A percentile compares a stretch with the other conserved stretches of the same genome.
These are phyloP conservation scores for Boletellus ananas DNA, from an alignment of 768 basidiomycete genomes.

Conservation along the genomic window DNA sequence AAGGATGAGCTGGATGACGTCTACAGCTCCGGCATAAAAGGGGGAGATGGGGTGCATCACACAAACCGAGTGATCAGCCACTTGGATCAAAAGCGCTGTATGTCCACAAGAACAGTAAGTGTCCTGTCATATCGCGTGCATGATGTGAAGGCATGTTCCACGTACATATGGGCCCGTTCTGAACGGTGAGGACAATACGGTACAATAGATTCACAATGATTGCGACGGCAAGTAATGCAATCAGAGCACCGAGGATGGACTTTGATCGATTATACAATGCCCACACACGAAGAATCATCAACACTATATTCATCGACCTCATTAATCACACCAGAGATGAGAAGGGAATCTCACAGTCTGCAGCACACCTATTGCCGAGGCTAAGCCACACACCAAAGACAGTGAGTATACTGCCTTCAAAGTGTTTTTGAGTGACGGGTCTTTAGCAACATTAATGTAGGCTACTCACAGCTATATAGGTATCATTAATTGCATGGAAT, in stretches of 20 bases:
- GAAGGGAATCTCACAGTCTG: background rate
- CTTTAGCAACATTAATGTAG: background rate
- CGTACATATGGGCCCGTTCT: background rate
- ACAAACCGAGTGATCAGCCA: background rate
- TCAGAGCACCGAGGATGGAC: background rate
- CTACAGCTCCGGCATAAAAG: background rate
- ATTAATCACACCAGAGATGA: background rate
- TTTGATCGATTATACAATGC: background rate
- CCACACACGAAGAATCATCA: background rate
- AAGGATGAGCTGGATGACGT: background rate
- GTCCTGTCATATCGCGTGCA: too few relatives aligned
- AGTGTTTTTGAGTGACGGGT: background rate
- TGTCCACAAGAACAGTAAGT: too few relatives aligned
- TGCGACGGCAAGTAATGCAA: background rate
- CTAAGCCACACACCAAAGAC: background rate
- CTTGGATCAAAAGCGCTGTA: background rate
- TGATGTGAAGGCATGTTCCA: background rate
- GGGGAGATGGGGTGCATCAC: background rate
- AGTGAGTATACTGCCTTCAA: background rate
- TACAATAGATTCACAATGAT: background rate
- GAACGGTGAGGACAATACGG: background rate
- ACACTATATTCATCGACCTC: background rate
- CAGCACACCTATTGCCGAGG: background rate
- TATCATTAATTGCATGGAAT: too few relatives aligned
- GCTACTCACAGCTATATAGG: background rate